Base-by-base conservation (phyloP, 2,329 filamentous ascomycete genomes). In the Botryosphaeria agaves region DNA sequence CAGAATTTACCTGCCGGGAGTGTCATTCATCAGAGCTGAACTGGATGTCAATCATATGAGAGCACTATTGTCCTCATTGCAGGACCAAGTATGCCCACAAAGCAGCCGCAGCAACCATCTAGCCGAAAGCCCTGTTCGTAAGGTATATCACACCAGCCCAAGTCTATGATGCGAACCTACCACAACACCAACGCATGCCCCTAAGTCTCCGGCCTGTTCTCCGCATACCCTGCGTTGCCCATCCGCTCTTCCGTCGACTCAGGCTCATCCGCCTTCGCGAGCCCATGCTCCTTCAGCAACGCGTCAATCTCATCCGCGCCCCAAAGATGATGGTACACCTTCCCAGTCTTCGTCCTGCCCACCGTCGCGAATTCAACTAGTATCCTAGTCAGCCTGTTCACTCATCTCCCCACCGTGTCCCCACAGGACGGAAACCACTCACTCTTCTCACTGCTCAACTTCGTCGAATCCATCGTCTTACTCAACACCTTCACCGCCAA, bases 381-480 rank as follows among this genome's bases (percentile, higher is more conserved):
- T 38, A 8, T n/a, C n/a, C n/a, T n/a, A n/a, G n/a, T n/a, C n/a
- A n/a, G n/a, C n/a, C n/a, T n/a, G n/a, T n/a, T n/a, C n/a, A n/a
- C n/a, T n/a, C n/a, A n/a, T n/a, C n/a, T n/a, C n/a, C n/a, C n/a
- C n/a, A n/a, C n/a, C n/a, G n/a, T n/a, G n/a, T n/a, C n/a, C n/a
- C n/a, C n/a, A n/a, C n/a, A n/a, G n/a, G n/a, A n/a, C n/a, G n/a
- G n/a, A n/a, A n/a, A n/a, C 15, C 26, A 66, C 81, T 57, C 62
- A 93, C 85, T 93, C 72, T 98, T 98, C 69, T 98, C 89, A 51
- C 84, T 93, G 65, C 84, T 94, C 51, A 98, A 62, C 68, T 94
- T 98, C 32, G 87, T 95, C 32, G 85, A 93, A 56, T 98, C 89
- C 91, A 98, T 98, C 5, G 89, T 98, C 75, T 98, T 98, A 70